These are phyloP conservation scores for Sambucus nigra DNA, from an alignment of 129 eudicot species.

Conservation along the genomic window DNA sequence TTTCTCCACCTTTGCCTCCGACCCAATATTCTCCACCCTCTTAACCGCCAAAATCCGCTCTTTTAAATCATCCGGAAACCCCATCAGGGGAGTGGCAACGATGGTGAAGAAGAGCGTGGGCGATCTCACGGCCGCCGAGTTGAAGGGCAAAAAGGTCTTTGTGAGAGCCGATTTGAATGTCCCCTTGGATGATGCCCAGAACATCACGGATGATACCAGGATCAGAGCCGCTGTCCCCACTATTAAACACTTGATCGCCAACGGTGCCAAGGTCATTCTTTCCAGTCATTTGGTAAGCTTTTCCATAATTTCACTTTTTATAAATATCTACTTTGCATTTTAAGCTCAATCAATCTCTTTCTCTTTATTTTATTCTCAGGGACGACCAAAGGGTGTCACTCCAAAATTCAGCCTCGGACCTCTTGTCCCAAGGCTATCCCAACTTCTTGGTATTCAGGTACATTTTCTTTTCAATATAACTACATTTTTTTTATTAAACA, in stretches of 20 bases:
- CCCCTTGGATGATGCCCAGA: slow-evolving; percentile 48
- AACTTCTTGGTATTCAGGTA: slow-evolving; percentile 60
- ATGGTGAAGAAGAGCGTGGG: slow-evolving; percentile 91
- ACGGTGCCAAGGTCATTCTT: slow-evolving; percentile 68
- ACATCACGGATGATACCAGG: slow-evolving; percentile 60
- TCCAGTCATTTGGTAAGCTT: slow-evolving; percentile 52
- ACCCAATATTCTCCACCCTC: slow-evolving; percentile 33
- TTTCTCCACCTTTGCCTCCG: slow-evolving; percentile 37
- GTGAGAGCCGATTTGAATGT: slow-evolving; percentile 63
- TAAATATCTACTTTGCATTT: too few species aligned
- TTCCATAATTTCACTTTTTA: background rate
- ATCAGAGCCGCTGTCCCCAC: slow-evolving; percentile 69
- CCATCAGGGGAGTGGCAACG: slow-evolving; percentile 31
- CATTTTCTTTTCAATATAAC: background rate
- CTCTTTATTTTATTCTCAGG: slow-evolving; percentile 19
- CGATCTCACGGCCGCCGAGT: slow-evolving; percentile 44
- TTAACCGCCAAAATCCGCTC: slow-evolving; percentile 58
- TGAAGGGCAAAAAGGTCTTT: slow-evolving; percentile 72
- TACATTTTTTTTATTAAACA: too few species aligned
- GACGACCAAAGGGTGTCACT: slow-evolving; percentile 71
- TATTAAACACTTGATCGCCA: slow-evolving; percentile 39
- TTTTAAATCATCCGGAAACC: slow-evolving; percentile 21
- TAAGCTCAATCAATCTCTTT: background rate
- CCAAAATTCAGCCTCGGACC: slow-evolving; percentile 61
- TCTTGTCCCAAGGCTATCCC: slow-evolving; percentile 49